Evolutionary conservation across 73 alveolate genomes (phyloP).

Genomic region (Paramecium bursaria): DNA sequence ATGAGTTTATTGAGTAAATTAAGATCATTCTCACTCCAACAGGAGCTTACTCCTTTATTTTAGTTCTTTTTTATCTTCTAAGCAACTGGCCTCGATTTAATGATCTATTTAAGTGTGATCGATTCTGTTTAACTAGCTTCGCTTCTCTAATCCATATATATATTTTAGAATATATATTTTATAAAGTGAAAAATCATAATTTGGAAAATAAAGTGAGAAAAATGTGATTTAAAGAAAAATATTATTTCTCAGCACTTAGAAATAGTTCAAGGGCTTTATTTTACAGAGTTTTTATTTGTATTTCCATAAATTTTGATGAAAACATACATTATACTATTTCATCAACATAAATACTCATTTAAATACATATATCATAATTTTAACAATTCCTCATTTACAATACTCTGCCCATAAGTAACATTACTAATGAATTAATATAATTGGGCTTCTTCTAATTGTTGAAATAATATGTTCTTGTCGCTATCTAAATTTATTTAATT

Average conservation of each 20-base stretch:
- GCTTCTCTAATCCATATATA: no score
- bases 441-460: conserved; percentile 39
- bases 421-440: conserved; percentile 28
- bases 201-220: no score
- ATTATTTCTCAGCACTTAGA: no score
- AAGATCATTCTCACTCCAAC: conserved; percentile 42
- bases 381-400: conserved; percentile 37
- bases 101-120: no score
- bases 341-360: not conserved
- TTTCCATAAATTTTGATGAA: not conserved
- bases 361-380: not conserved
- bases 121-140: no score
- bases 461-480: not conserved
- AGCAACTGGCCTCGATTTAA: no score
- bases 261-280: no score
- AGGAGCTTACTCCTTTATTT: conserved; percentile 22
- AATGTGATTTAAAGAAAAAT: no score
- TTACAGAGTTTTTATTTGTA: not conserved
- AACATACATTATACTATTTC: not conserved
- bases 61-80: no score
- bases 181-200: no score
- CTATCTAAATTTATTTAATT: conserved; percentile 43
- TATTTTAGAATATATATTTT: no score
- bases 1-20: conserved; percentile 8
- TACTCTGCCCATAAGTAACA: conserved; percentile 1